A percentile compares a stretch with the other conserved stretches of the same genome.
These are phyloP conservation scores for Curvularia spicifera DNA, from an alignment of 2,329 filamentous ascomycete genomes.

Conservation along the genomic window DNA sequence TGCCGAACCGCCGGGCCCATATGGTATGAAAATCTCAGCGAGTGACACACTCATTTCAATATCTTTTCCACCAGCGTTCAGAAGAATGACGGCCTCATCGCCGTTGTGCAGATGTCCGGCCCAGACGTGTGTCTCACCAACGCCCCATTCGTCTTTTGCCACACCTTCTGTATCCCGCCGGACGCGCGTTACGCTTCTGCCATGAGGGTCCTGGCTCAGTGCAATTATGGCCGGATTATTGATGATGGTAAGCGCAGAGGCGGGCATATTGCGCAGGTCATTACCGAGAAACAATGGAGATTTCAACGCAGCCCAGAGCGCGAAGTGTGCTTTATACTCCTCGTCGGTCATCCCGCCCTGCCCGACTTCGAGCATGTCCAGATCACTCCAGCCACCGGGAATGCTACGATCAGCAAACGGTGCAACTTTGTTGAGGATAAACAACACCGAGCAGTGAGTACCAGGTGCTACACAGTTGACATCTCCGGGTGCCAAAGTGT, in stretches of 20 bases:
- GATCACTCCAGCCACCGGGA: slow-evolving; percentile 39
- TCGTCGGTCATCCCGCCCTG: slow-evolving; percentile 39
- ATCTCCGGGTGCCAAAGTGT: slow-evolving; percentile 32
- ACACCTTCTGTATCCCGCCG: slow-evolving; percentile 25
- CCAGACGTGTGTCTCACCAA: slow-evolving; percentile 38
- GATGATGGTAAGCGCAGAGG: slow-evolving; percentile 50
- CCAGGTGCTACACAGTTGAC: slow-evolving; percentile 36
- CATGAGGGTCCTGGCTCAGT: slow-evolving; percentile 35
- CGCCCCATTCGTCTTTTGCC: slow-evolving; percentile 31
- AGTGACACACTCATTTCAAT: slow-evolving; percentile 31
- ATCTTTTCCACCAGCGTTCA: slow-evolving; percentile 30
- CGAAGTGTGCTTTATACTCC: slow-evolving; percentile 51
- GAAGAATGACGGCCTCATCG: slow-evolving; percentile 30
- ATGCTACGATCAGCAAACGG: slow-evolving; percentile 38
- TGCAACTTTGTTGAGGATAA: slow-evolving; percentile 40
- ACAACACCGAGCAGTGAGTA: slow-evolving; percentile 38
- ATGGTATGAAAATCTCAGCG: slow-evolving; percentile 33
- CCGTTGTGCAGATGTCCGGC: slow-evolving; percentile 30
- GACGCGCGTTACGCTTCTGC: slow-evolving; percentile 31
- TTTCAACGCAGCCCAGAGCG: slow-evolving; percentile 52
- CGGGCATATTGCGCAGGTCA: slow-evolving; percentile 47
- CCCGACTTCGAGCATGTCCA: slow-evolving; percentile 42
- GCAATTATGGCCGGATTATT: slow-evolving; percentile 45
- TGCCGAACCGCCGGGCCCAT: slow-evolving; percentile 33
- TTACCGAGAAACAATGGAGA: slow-evolving; percentile 55